Conservation (phyloP, 2,329 filamentous ascomycete species). For the Trichoderma sp. region DNA sequence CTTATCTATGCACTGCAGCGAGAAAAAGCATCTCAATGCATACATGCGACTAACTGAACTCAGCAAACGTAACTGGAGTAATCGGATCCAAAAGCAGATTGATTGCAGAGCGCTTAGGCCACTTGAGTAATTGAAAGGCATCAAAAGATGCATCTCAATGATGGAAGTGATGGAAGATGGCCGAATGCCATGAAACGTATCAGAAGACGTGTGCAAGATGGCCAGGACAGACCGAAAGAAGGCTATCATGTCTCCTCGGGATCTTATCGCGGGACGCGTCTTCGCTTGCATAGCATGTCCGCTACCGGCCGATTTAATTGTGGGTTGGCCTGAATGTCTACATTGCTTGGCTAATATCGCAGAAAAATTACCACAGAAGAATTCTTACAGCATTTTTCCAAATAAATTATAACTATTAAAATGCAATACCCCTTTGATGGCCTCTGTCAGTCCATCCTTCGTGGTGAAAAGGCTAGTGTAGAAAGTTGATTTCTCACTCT, state of each 20-base stretch:
- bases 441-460: background rate
- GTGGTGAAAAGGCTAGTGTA: background rate
- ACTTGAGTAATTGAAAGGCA: background rate
- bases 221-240: background rate
- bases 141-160: background rate
- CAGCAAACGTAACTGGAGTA: background rate
- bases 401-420: background rate
- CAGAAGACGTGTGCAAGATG: too few relatives aligned
- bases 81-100: background rate
- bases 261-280: too few relatives aligned
- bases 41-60: background rate
- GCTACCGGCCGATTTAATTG: background rate
- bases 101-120: background rate
- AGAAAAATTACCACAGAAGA: background rate
- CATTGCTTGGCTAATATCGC: background rate
- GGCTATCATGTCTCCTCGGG: background rate
- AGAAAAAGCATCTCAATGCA: background rate
- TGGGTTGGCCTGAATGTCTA: background rate
- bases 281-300: too few relatives aligned
- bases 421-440: background rate
- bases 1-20: background rate
- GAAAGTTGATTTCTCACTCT: background rate
- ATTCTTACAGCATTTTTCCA: fast-evolving
- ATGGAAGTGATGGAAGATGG: background rate
- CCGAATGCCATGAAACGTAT: background rate